Evolutionary conservation across 345 rosid genomes (phyloP).

Genomic region (Populus deltoides): DNA sequence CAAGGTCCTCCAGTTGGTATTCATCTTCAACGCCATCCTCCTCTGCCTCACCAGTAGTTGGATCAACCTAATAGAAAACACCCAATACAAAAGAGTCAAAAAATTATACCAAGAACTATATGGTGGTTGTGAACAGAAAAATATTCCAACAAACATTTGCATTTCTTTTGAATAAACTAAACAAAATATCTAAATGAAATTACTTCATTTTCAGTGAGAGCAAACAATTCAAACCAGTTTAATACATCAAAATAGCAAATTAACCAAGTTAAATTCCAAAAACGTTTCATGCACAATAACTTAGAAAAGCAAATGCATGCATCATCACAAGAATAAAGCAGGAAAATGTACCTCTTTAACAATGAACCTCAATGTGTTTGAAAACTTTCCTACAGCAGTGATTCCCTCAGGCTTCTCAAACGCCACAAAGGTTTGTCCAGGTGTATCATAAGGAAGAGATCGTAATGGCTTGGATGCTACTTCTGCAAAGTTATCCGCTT

Average conservation of each 20-base stretch:
- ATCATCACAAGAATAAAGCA: neutral
- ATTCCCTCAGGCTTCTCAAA: slow-evolving; percentile 84
- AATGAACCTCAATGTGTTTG: slow-evolving; percentile 76
- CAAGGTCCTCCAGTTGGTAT: slow-evolving; percentile 94
- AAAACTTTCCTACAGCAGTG: slow-evolving; percentile 82
- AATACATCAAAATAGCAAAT: neutral
- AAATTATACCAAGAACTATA: neutral
- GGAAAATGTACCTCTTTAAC: slow-evolving; percentile 73
- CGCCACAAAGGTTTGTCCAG: slow-evolving; percentile 86
- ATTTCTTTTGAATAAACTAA: neutral
- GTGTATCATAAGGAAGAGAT: slow-evolving; percentile 88
- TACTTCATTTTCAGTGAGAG: neutral
- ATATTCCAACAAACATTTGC: neutral
- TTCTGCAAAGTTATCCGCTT: slow-evolving; percentile 81
- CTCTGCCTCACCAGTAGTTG: slow-evolving; percentile 79
- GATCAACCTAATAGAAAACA: slow-evolving; percentile 64
- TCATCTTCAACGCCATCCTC: slow-evolving; percentile 99
- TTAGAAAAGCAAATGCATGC: neutral
- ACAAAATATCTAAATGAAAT: neutral
- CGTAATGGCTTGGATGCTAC: slow-evolving; percentile 60
- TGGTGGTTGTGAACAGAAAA: neutral
- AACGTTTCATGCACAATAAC: neutral
- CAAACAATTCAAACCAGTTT: neutral
- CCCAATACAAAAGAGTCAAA: neutral
- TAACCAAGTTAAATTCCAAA: neutral